Conservation (phyloP, 2,329 filamentous ascomycete genomes). For the Aaosphaeria pasadenensis region DNA sequence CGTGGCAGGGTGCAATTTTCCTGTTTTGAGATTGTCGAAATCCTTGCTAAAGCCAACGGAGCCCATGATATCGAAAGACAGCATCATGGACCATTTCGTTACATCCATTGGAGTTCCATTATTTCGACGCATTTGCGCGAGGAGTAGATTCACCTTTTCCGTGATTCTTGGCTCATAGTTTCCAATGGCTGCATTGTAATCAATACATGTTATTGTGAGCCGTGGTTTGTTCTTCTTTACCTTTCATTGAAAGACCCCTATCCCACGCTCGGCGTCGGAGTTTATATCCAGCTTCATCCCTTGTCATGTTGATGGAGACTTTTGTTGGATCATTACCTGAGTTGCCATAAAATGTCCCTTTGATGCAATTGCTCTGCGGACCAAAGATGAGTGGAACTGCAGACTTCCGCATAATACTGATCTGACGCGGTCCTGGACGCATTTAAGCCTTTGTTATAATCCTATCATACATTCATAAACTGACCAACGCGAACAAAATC, state of each 20-base stretch:
- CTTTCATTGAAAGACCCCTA: conserved; percentile 3
- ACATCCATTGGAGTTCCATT: conserved; percentile 17
- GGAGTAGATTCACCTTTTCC: conserved; percentile 16
- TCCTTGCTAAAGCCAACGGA: conserved; percentile 24
- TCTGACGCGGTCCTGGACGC: conserved; percentile 13
- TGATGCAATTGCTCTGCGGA: conserved; percentile 17
- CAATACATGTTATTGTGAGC: too few relatives aligned
- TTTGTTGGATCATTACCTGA: conserved; percentile 9
- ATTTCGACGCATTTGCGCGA: conserved; percentile 9
- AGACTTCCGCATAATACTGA: conserved; percentile 16
- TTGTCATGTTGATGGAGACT: background rate
- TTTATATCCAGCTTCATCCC: conserved; percentile 1
- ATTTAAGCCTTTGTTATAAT: too few relatives aligned
- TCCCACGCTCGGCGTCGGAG: conserved; percentile 4
- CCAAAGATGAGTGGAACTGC: conserved; percentile 20
- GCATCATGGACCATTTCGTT: conserved; percentile 23
- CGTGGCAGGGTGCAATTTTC: conserved; percentile 29
- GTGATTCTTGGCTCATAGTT: conserved; percentile 25
- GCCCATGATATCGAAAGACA: conserved; percentile 28
- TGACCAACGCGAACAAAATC: conserved; percentile 34
- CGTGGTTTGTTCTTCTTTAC: background rate
- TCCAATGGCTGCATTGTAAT: conserved; percentile 11
- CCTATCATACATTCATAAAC: background rate
- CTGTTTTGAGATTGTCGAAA: conserved; percentile 20
- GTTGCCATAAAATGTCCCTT: conserved; percentile 26